Conservation (phyloP, 345 rosid species). For the Rhodamnia argentea region DNA sequence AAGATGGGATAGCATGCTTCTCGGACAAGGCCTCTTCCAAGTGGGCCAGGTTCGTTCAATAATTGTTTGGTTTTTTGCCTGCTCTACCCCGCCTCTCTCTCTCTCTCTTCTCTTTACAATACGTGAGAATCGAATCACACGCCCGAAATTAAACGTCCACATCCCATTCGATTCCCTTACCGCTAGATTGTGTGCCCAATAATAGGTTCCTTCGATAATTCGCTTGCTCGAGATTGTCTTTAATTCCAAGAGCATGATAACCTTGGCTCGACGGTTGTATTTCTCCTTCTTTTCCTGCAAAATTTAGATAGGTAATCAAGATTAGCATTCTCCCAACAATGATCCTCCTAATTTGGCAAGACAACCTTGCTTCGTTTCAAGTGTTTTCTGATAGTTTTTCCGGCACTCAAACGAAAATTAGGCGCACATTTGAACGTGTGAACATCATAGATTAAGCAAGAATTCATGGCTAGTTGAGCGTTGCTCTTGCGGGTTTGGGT, state of each 20-base stretch:
- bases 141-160: too few species aligned
- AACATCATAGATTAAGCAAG: background rate
- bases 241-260: background rate
- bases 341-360: background rate
- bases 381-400: background rate
- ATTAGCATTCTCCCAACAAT: background rate
- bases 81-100: too few species aligned
- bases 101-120: too few species aligned
- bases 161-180: too few species aligned
- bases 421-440: background rate
- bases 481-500: background rate
- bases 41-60: background rate
- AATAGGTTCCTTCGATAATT: too few species aligned
- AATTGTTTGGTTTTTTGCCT: background rate
- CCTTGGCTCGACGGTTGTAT: background rate
- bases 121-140: too few species aligned
- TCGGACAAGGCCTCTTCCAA: background rate
- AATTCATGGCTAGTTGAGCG: background rate
- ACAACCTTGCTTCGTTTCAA: background rate
- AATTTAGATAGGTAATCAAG: background rate
- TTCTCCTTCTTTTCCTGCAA: background rate
- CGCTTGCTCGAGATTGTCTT: background rate
- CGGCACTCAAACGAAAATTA: background rate
- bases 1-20: background rate
- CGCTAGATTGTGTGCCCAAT: too few species aligned